Conservation (phyloP, 78 protist species). For the Thecamonas trahens region DNA sequence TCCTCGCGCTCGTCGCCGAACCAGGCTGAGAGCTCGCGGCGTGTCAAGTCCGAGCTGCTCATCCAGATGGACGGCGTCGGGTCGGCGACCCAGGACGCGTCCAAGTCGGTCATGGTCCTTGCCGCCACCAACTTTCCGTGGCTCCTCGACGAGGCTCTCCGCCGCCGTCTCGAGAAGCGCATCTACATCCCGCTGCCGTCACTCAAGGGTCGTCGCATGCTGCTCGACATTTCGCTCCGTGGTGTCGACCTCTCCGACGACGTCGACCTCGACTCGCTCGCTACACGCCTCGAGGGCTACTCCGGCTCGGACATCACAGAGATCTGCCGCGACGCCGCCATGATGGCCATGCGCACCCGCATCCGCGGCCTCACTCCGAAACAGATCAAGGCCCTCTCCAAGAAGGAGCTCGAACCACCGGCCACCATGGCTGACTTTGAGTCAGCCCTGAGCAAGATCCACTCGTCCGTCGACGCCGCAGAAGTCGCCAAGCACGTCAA, state of each 20-base stretch:
- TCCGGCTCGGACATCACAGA: constrained; percentile 59
- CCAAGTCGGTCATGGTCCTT: constrained; percentile 48
- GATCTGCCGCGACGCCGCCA: constrained; percentile 65
- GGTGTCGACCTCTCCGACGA: constrained; percentile 14
- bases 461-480: constrained; percentile 5
- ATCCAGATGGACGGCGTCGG: constrained; percentile 76
- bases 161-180: constrained; percentile 62
- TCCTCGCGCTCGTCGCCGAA: constrained; percentile 9
- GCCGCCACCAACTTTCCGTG: constrained; percentile 83
- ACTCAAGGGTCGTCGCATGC: constrained; percentile 16
- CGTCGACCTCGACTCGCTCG: constrained; percentile 18
- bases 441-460: background rate
- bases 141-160: constrained; percentile 69
- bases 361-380: constrained; percentile 32
- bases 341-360: constrained; percentile 43
- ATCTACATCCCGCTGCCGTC: constrained; percentile 64
- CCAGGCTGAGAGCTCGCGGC: constrained; percentile 57
- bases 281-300: constrained; percentile 36
- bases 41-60: constrained; percentile 66
- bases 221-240: constrained; percentile 31
- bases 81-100: background rate
- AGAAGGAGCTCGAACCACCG: constrained; percentile 26
- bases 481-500: constrained; percentile 35
- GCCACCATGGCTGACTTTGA: constrained; percentile 30
- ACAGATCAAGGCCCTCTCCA: constrained; percentile 12